Evolutionary conservation across 2,329 filamentous ascomycete genomes (phyloP).

Genomic region (Aureobasidium sp.): DNA sequence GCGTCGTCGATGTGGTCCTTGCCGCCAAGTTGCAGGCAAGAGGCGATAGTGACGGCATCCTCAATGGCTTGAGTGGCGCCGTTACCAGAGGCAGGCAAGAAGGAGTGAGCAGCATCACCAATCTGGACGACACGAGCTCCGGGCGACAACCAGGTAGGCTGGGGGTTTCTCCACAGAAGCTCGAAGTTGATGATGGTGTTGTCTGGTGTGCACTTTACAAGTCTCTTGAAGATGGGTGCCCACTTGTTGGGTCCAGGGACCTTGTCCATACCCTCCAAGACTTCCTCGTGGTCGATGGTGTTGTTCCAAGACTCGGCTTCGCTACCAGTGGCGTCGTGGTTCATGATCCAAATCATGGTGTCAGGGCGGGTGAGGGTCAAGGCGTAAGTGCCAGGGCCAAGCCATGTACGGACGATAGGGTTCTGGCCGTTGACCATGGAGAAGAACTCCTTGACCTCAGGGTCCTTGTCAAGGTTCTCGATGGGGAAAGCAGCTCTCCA

Average conservation of each 20-base stretch:
- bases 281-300: constrained; percentile 38
- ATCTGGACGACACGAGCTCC: constrained; percentile 36
- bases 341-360: constrained; percentile 44
- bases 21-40: constrained; percentile 38
- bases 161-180: constrained; percentile 34
- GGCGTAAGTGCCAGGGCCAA: constrained; percentile 36
- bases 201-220: constrained; percentile 35
- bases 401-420: constrained; percentile 38
- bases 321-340: constrained; percentile 37
- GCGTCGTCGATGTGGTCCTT: constrained; percentile 30
- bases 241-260: constrained; percentile 36
- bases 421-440: constrained; percentile 33
- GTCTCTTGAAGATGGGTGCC: constrained; percentile 37
- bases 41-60: constrained; percentile 37
- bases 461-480: constrained; percentile 36
- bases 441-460: constrained; percentile 39
- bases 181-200: constrained; percentile 43
- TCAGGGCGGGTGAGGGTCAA: constrained; percentile 38
- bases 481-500: constrained; percentile 29
- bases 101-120: constrained; percentile 38
- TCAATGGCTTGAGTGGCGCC: constrained; percentile 42
- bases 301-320: constrained; percentile 40
- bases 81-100: constrained; percentile 37
- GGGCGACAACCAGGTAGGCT: constrained; percentile 37
- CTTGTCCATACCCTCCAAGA: constrained; percentile 37